Percentiles rank a stretch among this genome's conserved stretches.
Conservation (phyloP, 2,329 filamentous ascomycete species). For the Paracorniculantispora psalliotae region DNA sequence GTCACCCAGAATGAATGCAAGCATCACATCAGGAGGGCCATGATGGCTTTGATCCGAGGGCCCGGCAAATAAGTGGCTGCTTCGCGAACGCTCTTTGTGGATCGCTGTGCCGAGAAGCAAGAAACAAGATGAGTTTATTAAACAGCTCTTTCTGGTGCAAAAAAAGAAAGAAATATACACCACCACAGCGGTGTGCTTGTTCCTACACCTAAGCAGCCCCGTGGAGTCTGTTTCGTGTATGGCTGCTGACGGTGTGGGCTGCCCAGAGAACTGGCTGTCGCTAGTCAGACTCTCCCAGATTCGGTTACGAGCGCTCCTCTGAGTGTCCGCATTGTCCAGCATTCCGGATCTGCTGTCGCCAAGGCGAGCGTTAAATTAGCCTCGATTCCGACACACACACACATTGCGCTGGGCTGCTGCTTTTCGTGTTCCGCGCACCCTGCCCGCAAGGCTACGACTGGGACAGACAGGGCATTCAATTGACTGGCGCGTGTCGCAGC, state of each 20-base stretch:
- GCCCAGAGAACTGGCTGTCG: background rate
- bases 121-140: background rate
- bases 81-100: background rate
- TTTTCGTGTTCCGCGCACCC: background rate
- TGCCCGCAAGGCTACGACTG: background rate
- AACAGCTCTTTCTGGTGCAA: background rate
- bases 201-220: background rate
- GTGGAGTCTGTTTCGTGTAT: conserved; percentile 3
- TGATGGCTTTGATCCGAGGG: background rate
- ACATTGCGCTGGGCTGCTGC: background rate
- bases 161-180: too few relatives aligned
- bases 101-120: background rate
- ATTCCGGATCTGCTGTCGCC: background rate
- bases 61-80: background rate
- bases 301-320: background rate
- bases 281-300: background rate
- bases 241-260: conserved; percentile 6
- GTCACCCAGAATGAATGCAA: background rate
- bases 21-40: background rate
- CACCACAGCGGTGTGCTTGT: background rate
- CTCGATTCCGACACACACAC: background rate
- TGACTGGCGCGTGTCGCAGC: background rate
- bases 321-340: background rate
- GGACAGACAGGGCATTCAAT: background rate
- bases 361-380: background rate